A percentile compares a stretch with the other conserved stretches of the same genome.
Conservation (phyloP, 2,329 filamentous ascomycete species). For the Fusarium sp. region DNA sequence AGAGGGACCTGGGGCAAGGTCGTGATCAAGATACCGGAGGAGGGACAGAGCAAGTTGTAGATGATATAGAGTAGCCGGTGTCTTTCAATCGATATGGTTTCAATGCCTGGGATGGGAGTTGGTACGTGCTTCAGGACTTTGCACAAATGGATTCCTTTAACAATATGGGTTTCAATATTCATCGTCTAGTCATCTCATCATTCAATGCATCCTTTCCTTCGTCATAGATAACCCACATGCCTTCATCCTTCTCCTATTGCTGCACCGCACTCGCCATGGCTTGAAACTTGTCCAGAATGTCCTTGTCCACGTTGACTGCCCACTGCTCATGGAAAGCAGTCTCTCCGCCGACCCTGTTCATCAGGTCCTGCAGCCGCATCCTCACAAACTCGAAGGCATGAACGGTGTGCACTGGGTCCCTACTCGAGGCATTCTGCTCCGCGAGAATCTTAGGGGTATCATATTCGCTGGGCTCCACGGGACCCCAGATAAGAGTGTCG, state of each 20-base stretch:
- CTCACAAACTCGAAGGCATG: conserved; percentile 76
- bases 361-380: conserved; percentile 71
- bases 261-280: conserved; percentile 48
- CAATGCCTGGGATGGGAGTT: not conserved
- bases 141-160: not conserved
- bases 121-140: too few relatives aligned
- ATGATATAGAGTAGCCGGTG: not conserved
- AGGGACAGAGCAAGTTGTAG: conserved; percentile 71
- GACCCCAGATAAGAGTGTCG: conserved; percentile 68
- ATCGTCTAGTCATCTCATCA: conserved; percentile 38
- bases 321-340: conserved; percentile 77
- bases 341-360: conserved; percentile 75
- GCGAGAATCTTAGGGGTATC: conserved; percentile 70
- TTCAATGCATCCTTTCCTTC: conserved; percentile 24
- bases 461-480: conserved; percentile 63
- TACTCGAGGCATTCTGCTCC: conserved; percentile 67
- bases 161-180: conserved; percentile 22
- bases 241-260: conserved; percentile 21
- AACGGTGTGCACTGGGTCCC: conserved; percentile 79
- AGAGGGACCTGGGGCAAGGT: conserved; percentile 97
- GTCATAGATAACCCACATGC: conserved; percentile 17
- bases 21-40: conserved; percentile 86
- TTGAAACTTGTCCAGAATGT: conserved; percentile 77
- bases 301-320: conserved; percentile 81
- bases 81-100: not conserved